Percentiles rank a stretch among this genome's conserved stretches.
Evolutionary conservation across 495 filamentous ascomycete genomes (phyloP).

Genomic region (Ramalina intermedia): DNA sequence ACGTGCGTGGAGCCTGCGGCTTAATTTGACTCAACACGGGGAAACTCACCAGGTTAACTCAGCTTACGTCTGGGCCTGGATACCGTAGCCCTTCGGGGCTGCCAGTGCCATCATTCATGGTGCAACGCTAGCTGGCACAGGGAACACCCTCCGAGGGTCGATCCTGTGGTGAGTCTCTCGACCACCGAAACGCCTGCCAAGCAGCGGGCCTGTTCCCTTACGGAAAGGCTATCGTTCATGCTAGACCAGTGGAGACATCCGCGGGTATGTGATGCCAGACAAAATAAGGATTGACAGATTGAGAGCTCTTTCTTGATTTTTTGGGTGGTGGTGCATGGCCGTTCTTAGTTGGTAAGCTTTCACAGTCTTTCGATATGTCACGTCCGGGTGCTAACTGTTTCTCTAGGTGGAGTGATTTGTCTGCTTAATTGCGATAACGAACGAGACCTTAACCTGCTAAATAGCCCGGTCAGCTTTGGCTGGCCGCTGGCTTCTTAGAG

Average conservation of each 20-base stretch:
- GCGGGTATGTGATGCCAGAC: too few relatives aligned
- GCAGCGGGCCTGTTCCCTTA: too few relatives aligned
- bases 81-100: too few relatives aligned
- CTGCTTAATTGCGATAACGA: slow-evolving; percentile 66
- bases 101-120: too few relatives aligned
- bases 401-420: slow-evolving; percentile 62
- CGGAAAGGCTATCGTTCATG: too few relatives aligned
- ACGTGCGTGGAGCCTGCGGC: slow-evolving; percentile 50
- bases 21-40: slow-evolving; percentile 59
- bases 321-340: slow-evolving; percentile 51
- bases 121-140: not conserved
- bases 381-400: too few relatives aligned
- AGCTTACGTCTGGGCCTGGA: not conserved
- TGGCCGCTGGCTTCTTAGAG: slow-evolving; percentile 54
- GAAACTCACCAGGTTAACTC: slow-evolving; percentile 44
- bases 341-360: slow-evolving; percentile 56
- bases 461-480: slow-evolving; percentile 51
- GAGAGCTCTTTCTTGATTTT: slow-evolving; percentile 52
- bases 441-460: slow-evolving; percentile 62
- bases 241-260: too few relatives aligned
- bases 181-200: not conserved
- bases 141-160: not conserved
- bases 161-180: not conserved
- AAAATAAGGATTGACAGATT: slow-evolving; percentile 53
- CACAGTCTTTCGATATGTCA: too few relatives aligned